These are phyloP conservation scores for Termitomyces sp. DNA, from an alignment of 768 basidiomycete genomes.

Conservation along the genomic window DNA sequence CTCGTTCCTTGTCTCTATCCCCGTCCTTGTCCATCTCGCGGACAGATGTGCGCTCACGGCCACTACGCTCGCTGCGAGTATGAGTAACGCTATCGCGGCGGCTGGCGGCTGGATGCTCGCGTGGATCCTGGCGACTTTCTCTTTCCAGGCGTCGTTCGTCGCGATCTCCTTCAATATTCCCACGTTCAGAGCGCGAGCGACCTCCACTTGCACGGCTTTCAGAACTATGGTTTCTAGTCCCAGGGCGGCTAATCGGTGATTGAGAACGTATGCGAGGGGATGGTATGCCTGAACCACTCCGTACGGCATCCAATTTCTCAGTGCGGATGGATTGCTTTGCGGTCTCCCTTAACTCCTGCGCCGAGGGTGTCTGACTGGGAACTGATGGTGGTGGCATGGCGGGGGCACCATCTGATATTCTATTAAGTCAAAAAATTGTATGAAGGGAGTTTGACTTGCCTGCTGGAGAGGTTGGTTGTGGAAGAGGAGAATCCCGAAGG, in stretches of 20 bases:
- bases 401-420: constrained; percentile 34
- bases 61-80: constrained; percentile 46
- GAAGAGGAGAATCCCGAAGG: constrained; percentile 18
- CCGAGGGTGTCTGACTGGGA: constrained; percentile 76
- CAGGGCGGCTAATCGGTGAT: constrained; percentile 64
- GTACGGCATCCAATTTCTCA: constrained; percentile 42
- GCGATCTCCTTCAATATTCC: constrained; percentile 39
- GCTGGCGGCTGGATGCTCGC: constrained; percentile 36
- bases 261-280: constrained; percentile 63
- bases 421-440: constrained; percentile 40
- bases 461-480: constrained; percentile 16
- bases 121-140: constrained; percentile 44
- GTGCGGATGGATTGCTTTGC: constrained; percentile 66
- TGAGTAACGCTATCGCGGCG: constrained; percentile 54
- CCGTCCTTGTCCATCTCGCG: constrained; percentile 43
- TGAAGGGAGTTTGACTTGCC: constrained; percentile 33
- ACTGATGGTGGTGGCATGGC: constrained; percentile 75
- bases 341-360: constrained; percentile 78
- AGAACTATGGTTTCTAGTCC: constrained; percentile 64
- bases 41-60: constrained; percentile 35
- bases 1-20: constrained; percentile 47
- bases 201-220: constrained; percentile 75
- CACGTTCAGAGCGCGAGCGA: constrained; percentile 53
- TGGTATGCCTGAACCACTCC: constrained; percentile 49
- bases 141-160: constrained; percentile 57